Conservation (phyloP, 2,329 filamentous ascomycete species). For the Macrophomina tecta region DNA sequence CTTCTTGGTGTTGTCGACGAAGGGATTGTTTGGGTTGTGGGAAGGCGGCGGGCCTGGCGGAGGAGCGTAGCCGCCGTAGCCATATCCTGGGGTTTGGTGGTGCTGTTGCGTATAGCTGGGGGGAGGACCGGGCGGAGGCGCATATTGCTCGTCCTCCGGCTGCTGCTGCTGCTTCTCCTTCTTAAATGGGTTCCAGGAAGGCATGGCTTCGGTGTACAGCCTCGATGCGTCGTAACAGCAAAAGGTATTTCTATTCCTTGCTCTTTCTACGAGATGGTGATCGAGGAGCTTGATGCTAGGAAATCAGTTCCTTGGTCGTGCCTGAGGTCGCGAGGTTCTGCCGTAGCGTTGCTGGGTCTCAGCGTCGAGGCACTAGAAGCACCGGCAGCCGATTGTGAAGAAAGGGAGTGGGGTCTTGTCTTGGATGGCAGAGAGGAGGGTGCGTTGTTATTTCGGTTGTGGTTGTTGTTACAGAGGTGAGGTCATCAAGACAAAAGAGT, state of each 20-base stretch:
- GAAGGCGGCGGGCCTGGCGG: conserved; percentile 32
- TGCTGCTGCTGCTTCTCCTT: conserved; percentile 12
- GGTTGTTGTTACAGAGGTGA: background rate
- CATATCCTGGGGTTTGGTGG: conserved; percentile 2
- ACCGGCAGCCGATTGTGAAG: background rate
- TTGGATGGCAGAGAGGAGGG: background rate
- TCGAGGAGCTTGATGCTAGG: too few relatives aligned
- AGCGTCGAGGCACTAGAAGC: background rate
- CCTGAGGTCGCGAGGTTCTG: too few relatives aligned
- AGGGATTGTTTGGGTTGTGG: conserved; percentile 10
- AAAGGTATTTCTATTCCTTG: background rate
- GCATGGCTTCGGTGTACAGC: background rate
- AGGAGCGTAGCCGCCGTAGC: conserved; percentile 33
- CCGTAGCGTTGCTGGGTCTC: background rate
- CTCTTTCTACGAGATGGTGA: background rate
- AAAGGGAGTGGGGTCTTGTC: background rate
- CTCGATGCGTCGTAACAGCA: background rate
- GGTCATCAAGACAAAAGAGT: conserved; percentile 4
- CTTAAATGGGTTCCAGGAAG: conserved; percentile 17
- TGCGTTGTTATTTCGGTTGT: background rate
- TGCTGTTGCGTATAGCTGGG: conserved; percentile 34
- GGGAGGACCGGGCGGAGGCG: conserved; percentile 32
- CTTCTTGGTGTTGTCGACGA: conserved; percentile 13
- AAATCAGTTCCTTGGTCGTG: too few relatives aligned
- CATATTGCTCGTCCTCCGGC: conserved; percentile 22